Conservation (phyloP, 139 green algal species). For the Pycnococcus provasolii region DNA sequence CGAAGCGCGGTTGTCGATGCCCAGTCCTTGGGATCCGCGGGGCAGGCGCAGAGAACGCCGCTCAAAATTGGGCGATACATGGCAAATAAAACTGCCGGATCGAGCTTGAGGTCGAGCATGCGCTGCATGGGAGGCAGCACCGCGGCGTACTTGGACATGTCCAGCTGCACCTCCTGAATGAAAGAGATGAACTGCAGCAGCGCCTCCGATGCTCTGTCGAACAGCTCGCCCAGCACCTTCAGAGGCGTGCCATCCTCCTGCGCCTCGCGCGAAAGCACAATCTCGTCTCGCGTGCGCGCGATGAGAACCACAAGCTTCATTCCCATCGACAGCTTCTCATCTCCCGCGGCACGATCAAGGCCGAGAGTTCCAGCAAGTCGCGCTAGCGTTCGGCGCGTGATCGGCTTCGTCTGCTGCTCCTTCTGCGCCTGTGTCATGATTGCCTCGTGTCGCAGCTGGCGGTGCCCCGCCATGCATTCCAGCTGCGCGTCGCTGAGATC, state of each 20-base stretch:
- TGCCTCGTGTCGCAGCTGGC: conserved; percentile 32
- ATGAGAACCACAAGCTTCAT: too few relatives aligned
- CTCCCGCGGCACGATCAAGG: too few relatives aligned
- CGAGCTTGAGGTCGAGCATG: neutral
- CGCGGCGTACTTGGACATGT: conserved; percentile 15
- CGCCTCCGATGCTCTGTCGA: conserved; percentile 59
- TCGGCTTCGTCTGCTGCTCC: too few relatives aligned
- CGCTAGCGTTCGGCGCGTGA: too few relatives aligned
- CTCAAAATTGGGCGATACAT: neutral
- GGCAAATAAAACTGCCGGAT: conserved; percentile 1
- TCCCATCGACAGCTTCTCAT: too few relatives aligned
- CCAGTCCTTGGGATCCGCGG: too few relatives aligned
- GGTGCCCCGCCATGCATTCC: conserved; percentile 44
- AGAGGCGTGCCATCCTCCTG: conserved; percentile 46
- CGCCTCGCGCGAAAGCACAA: too few relatives aligned
- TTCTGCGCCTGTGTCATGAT: conserved; percentile 7
- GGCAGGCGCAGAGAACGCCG: too few relatives aligned
- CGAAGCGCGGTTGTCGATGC: too few relatives aligned
- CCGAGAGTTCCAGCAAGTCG: too few relatives aligned
- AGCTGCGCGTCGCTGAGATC: conserved; percentile 48
- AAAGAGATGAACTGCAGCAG: conserved; percentile 55
- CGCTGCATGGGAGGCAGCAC: neutral
- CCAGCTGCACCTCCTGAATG: conserved; percentile 39
- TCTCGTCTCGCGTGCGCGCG: too few relatives aligned
- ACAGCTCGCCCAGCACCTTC: conserved; percentile 69